These are phyloP conservation scores for Fusarium beomiforme DNA, from an alignment of 2,329 filamentous ascomycete genomes.

Conservation along the genomic window DNA sequence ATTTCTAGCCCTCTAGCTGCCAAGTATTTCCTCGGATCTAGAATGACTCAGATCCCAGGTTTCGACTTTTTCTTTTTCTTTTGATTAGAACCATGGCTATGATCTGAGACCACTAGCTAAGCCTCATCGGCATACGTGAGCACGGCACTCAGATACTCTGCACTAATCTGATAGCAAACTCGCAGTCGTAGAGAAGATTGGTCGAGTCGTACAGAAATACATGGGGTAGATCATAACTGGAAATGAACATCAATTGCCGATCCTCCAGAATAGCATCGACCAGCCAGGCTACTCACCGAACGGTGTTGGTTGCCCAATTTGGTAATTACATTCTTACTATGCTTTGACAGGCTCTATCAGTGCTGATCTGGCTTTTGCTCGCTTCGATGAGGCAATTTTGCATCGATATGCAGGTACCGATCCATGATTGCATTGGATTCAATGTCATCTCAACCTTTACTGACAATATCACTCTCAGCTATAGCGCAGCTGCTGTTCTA, in stretches of 20 bases:
- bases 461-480: neutral
- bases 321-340: conserved; percentile 3
- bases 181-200: neutral
- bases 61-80: neutral
- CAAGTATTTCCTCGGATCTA: conserved; percentile 16
- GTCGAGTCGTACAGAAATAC: neutral
- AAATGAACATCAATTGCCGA: conserved; percentile 10
- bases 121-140: conserved; percentile 11
- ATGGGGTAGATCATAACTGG: neutral
- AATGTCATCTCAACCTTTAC: neutral
- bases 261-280: conserved; percentile 5
- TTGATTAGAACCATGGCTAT: neutral
- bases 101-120: conserved; percentile 12
- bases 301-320: conserved; percentile 9
- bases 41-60: conserved; percentile 23
- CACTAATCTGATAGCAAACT: neutral
- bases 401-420: conserved; percentile 11
- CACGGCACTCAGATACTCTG: neutral
- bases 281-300: conserved; percentile 27
- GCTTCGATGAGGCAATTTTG: conserved; percentile 10
- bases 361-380: neutral
- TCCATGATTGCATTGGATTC: conserved; percentile 7
- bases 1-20: no score
- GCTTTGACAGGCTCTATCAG: neutral
- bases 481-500: neutral